These are phyloP conservation scores for Oryza rufipogon DNA, from an alignment of 176 grass and related monocot species.

Conservation along the genomic window DNA sequence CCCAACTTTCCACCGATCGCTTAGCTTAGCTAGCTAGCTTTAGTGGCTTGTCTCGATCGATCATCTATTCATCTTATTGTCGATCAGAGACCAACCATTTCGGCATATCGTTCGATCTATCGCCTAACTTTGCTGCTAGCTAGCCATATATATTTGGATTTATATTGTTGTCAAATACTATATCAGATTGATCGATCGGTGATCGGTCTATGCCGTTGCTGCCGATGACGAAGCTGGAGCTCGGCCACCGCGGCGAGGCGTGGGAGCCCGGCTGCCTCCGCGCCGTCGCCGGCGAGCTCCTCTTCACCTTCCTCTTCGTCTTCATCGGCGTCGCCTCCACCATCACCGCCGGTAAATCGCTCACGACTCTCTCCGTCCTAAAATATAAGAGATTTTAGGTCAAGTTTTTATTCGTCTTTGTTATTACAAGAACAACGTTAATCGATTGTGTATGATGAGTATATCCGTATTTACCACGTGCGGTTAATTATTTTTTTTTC, in stretches of 20 bases:
- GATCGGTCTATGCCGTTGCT: not conserved
- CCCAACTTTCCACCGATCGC: not conserved
- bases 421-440: too few species aligned
- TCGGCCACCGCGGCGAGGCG: conserved; percentile 63
- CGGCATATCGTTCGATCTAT: not conserved
- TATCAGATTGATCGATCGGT: not conserved
- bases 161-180: not conserved
- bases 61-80: too few species aligned
- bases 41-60: not conserved
- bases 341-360: conserved; percentile 50
- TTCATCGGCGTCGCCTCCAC: conserved; percentile 76
- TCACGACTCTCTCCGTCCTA: too few species aligned
- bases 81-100: too few species aligned
- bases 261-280: conserved; percentile 70
- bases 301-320: conserved; percentile 97
- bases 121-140: not conserved
- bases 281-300: conserved; percentile 73
- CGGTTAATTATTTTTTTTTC: not conserved
- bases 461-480: too few species aligned
- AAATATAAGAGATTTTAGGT: too few species aligned
- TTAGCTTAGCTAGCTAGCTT: not conserved
- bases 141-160: not conserved
- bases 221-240: conserved; percentile 70
- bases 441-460: too few species aligned
- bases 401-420: too few species aligned